Evolutionary conservation across 192 early-diverging fungal species (phyloP).

Genomic region (Phlyctochytrium planicorne): DNA sequence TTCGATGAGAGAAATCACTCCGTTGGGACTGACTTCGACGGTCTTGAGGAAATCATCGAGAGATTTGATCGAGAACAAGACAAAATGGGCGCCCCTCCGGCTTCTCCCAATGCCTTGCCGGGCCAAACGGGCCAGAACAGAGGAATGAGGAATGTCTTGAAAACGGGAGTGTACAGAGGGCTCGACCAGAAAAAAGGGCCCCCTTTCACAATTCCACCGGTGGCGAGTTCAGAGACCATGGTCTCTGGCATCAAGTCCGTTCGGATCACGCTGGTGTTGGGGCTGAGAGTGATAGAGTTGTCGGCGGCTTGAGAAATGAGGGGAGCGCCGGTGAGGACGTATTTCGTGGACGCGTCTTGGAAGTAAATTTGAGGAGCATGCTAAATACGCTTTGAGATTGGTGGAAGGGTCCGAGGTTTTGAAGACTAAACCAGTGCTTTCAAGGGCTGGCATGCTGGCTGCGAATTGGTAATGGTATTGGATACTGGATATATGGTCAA

Average conservation of each 20-base stretch:
- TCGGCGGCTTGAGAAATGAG: background rate
- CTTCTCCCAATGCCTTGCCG: background rate
- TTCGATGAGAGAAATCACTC: conserved; percentile 7
- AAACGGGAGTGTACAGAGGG: background rate
- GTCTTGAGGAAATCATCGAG: background rate
- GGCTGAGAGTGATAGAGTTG: background rate
- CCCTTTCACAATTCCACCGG: background rate
- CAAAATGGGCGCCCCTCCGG: background rate
- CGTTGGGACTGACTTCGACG: background rate
- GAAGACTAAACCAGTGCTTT: background rate
- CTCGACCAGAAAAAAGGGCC: background rate
- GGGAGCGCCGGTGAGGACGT: background rate
- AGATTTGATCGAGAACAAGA: background rate
- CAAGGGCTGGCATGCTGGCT: background rate
- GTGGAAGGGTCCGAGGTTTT: background rate
- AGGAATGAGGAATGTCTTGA: conserved; percentile 2
- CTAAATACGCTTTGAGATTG: background rate
- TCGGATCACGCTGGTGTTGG: background rate
- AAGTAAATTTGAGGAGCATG: background rate
- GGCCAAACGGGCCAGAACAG: conserved; percentile 4
- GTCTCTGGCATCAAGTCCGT: background rate
- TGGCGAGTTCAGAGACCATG: background rate
- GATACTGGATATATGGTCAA: too few relatives aligned
- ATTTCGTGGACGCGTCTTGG: background rate
- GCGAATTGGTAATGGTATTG: background rate